Evolutionary conservation across 2,329 filamentous ascomycete genomes (phyloP), one percentile per base, ranked within the genome.

Genomic region (Aspergillus alliaceus): DNA sequence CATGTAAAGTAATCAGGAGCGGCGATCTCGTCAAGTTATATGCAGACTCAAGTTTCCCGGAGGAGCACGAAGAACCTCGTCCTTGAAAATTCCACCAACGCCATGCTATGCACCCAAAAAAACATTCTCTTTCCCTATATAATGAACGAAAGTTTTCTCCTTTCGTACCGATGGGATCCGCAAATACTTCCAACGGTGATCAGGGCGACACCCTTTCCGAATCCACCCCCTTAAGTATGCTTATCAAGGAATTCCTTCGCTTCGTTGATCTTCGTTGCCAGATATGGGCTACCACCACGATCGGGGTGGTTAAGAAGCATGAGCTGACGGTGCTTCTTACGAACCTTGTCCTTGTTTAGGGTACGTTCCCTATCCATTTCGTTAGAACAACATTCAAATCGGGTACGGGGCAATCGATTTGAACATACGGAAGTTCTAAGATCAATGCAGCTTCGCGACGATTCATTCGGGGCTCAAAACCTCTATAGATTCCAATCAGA

Each of bases 231-330:
- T 66, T 58, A 75, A 25, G 58, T 59, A 53, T 79, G 81, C 77
- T 96, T 97, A 74, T 99, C 95, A 65, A 99, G 74, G 62, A 98
- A 86, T 74, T 98, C 93, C 77, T 99, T 99, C 37, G 95, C 95
- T 76, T 99, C 95, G 78, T 99, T 99, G 73, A 99, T 90, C 77
- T 99, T 99, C 53, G 93, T 97, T 14, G 95, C 95, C 44, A 99
- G 80, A 73, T 98, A 99, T 7, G 95, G 95, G 72, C 92, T 97
- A 37, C 95, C 95, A 64, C 95, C 95, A 72, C 95, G 90, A 82
- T 99, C 95, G 62, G 95, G 95, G 76, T 99, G 95, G 82, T 99
- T 99, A 64, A 96, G 82, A 56, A 99, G 86, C 93, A 99, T 99
- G 65, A 98, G 86, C 54, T 88, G 91, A 63, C 95, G 89, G 78